A percentile compares a stretch with the other conserved stretches of the same genome.
Conservation (phyloP, 441 rosid species). For the Erysimum cheiri region DNA sequence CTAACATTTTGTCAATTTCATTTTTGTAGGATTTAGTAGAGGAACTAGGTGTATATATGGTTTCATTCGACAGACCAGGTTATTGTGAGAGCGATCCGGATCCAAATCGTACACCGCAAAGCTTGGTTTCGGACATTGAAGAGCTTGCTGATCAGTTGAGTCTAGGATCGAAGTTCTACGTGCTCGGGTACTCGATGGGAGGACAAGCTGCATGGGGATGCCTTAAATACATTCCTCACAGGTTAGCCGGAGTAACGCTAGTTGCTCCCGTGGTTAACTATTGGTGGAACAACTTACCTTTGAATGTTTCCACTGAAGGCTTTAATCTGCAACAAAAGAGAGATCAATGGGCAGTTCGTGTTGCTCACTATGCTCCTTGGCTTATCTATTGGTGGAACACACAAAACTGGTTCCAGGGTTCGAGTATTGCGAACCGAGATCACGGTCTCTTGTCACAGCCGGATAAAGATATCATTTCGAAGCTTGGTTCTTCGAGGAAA, state of each 20-base stretch:
- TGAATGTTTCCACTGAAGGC: conserved; percentile 53
- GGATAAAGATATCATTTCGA: conserved; percentile 47
- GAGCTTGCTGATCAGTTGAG: conserved; percentile 66
- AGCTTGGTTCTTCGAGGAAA: conserved; percentile 29
- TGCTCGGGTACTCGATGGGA: conserved; percentile 60
- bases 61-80: conserved; percentile 64
- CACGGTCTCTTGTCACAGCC: conserved; percentile 40
- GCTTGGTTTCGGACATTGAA: conserved; percentile 57
- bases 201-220: conserved; percentile 58
- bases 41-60: conserved; percentile 52
- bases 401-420: conserved; percentile 54
- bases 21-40: conserved; percentile 49
- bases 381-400: conserved; percentile 68
- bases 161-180: conserved; percentile 56
- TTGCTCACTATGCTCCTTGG: conserved; percentile 62
- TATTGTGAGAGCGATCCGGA: conserved; percentile 71
- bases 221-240: conserved; percentile 65
- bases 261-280: conserved; percentile 61
- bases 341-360: conserved; percentile 62
- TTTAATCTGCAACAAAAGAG: conserved; percentile 45
- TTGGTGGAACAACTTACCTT: conserved; percentile 67
- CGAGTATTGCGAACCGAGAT: conserved; percentile 42
- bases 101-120: conserved; percentile 50
- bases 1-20: background rate
- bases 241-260: conserved; percentile 59